phyloP scores from a whole-genome alignment of 2,329 filamentous ascomycete genomes.

The Fusarium cyanostomum region DNA sequence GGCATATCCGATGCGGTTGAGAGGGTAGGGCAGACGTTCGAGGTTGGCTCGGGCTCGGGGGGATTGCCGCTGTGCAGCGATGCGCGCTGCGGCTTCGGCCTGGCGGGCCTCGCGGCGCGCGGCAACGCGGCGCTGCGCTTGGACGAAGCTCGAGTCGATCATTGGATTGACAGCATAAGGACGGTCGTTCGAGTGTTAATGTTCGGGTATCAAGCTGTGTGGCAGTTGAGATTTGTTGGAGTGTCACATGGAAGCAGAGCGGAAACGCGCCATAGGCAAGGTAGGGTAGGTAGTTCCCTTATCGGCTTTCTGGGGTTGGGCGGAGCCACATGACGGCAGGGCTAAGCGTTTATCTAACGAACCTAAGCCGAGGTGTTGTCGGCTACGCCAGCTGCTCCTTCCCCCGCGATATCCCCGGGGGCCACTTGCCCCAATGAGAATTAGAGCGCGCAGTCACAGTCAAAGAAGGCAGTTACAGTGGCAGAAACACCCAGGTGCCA shows the following conservation, averaged over 20 bases:
- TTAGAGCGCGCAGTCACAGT: background rate
- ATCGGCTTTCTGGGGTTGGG: slow-evolving; percentile 29
- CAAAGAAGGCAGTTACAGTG: slow-evolving; percentile 3
- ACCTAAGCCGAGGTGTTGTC: slow-evolving; percentile 41
- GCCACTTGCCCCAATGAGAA: slow-evolving; percentile 11
- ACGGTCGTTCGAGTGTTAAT: slow-evolving; percentile 3
- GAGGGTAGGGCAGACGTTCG: slow-evolving; percentile 68
- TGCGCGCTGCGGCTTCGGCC: slow-evolving; percentile 67
- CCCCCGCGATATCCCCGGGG: background rate
- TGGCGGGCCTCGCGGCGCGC: slow-evolving; percentile 82
- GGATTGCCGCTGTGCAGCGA: slow-evolving; percentile 60
- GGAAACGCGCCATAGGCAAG: slow-evolving; percentile 26
- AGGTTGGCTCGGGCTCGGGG: slow-evolving; percentile 65
- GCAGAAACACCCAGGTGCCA: slow-evolving; percentile 3
- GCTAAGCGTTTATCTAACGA: slow-evolving; percentile 23
- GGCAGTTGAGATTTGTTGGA: slow-evolving; percentile 11
- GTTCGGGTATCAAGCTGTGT: background rate
- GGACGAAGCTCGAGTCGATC: slow-evolving; percentile 76
- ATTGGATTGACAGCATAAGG: slow-evolving; percentile 52
- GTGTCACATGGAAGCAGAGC: slow-evolving; percentile 21
- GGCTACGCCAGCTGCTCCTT: background rate
- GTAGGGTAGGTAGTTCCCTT: too few relatives aligned
- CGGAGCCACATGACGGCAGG: slow-evolving; percentile 39
- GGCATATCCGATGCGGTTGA: slow-evolving; percentile 66
- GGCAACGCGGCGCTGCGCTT: slow-evolving; percentile 86